Conservation (phyloP, 1,139 yeast genomes). For the Geotrichum cucujoidarum region DNA sequence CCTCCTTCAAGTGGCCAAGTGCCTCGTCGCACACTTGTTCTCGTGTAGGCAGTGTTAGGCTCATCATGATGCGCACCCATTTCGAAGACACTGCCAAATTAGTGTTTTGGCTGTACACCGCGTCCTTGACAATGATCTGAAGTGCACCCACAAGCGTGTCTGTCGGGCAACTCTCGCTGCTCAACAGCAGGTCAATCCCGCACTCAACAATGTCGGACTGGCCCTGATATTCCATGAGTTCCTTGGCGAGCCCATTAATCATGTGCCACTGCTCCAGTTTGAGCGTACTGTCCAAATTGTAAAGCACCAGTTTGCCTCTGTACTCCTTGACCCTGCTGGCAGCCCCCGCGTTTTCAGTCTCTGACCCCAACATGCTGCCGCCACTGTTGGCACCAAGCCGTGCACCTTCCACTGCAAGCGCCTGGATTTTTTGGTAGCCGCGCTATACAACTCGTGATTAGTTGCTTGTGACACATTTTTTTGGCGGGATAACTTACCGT, state of each 20-base stretch:
- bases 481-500: not conserved
- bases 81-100: slow-evolving; percentile 12
- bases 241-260: slow-evolving; percentile 9
- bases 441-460: slow-evolving; percentile 2
- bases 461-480: not conserved
- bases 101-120: slow-evolving; percentile 7
- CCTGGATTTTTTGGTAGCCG: slow-evolving; percentile 8
- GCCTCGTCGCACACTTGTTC: slow-evolving; percentile 18
- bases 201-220: slow-evolving; percentile 5
- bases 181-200: slow-evolving; percentile 18
- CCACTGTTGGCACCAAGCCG: not conserved
- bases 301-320: slow-evolving; percentile 16
- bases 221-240: slow-evolving; percentile 5
- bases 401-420: slow-evolving; percentile 5
- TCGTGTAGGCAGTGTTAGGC: slow-evolving; percentile 17
- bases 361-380: not conserved
- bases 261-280: slow-evolving; percentile 14
- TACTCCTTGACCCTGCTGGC: not conserved
- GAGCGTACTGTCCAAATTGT: slow-evolving; percentile 18
- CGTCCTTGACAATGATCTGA: slow-evolving; percentile 17
- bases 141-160: slow-evolving; percentile 15
- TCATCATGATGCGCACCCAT: slow-evolving; percentile 19
- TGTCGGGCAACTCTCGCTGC: slow-evolving; percentile 10
- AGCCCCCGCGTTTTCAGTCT: not conserved
- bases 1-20: slow-evolving; percentile 16